These are phyloP conservation scores for Irpex sp. DNA, from an alignment of 1,284 basidiomycete species.

Conservation along the genomic window DNA sequence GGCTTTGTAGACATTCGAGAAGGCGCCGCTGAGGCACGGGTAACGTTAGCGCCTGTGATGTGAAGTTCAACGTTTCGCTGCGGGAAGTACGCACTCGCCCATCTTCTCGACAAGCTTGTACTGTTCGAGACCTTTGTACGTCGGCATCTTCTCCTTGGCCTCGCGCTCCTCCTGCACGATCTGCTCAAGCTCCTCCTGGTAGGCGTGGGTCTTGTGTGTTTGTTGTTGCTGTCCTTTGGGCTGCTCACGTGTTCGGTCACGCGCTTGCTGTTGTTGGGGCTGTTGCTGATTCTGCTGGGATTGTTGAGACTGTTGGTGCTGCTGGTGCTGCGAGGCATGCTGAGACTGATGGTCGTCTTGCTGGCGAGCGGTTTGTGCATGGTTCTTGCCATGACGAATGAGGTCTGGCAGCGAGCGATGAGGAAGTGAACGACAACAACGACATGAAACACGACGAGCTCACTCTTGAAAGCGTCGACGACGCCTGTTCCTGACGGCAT, in stretches of 20 bases:
- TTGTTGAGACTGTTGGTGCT: constrained; percentile 27
- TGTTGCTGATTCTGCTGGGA: constrained; percentile 25
- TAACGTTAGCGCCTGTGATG: constrained; percentile 6
- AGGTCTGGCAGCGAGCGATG: constrained; percentile 54
- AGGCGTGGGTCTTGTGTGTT: constrained; percentile 31
- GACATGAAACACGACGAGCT: constrained; percentile 6
- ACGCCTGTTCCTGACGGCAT: constrained; percentile 32
- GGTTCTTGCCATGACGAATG: constrained; percentile 82
- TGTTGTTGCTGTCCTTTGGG: constrained; percentile 24
- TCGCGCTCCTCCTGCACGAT: constrained; percentile 80
- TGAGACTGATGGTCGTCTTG: constrained; percentile 19
- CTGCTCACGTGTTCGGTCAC: constrained; percentile 26
- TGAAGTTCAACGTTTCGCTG: neutral
- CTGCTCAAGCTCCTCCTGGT: constrained; percentile 62
- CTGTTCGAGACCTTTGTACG: constrained; percentile 81
- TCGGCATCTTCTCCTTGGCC: constrained; percentile 75
- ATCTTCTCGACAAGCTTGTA: constrained; percentile 87
- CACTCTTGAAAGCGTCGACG: constrained; percentile 34
- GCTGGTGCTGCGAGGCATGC: constrained; percentile 26
- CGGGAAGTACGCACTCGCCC: constrained; percentile 75
- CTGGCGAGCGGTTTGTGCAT: constrained; percentile 33
- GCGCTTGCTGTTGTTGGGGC: constrained; percentile 22
- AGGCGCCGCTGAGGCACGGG: constrained; percentile 71
- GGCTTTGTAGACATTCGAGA: constrained; percentile 98
- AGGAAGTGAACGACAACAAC: neutral